phyloP scores from a whole-genome alignment of 1,284 basidiomycete species.

The Moniliophthora roreri region DNA sequence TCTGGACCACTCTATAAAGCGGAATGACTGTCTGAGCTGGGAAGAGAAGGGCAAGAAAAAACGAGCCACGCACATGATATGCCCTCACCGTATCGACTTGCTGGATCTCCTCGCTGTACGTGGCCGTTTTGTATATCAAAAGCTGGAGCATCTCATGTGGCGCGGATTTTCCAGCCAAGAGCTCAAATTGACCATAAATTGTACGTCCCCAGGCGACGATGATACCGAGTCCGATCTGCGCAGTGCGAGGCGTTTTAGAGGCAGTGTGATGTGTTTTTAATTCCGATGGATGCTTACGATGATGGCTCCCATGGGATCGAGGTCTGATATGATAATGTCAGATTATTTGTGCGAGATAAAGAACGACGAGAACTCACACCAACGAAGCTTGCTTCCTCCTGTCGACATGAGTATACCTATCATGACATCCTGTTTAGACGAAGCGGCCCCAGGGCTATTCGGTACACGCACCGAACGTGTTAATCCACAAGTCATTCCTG shows the following conservation, averaged over 20 bases:
- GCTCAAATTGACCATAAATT: constrained; percentile 79
- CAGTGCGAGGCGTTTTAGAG: too few species aligned
- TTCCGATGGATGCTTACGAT: constrained; percentile 54
- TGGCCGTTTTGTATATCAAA: constrained; percentile 90
- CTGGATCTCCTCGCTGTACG: constrained; percentile 84
- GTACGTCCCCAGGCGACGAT: constrained; percentile 82
- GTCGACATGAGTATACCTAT: constrained; percentile 87
- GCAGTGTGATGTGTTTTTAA: constrained; percentile 6
- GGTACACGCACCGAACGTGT: constrained; percentile 62
- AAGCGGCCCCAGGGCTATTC: constrained; percentile 5
- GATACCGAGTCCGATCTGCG: constrained; percentile 76
- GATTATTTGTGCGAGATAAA: background rate
- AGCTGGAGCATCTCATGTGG: constrained; percentile 89
- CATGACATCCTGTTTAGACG: constrained; percentile 26
- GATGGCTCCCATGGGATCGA: constrained; percentile 82
- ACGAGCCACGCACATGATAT: constrained; percentile 79
- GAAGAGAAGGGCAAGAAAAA: constrained; percentile 11
- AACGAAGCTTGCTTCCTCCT: constrained; percentile 83
- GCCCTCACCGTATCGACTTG: constrained; percentile 88
- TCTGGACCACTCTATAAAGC: constrained; percentile 55
- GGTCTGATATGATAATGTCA: constrained; percentile 38
- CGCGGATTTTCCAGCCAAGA: constrained; percentile 89
- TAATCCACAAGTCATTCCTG: constrained; percentile 86
- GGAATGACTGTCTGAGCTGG: background rate
- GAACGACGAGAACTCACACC: constrained; percentile 58